Conservation (phyloP, 1,139 yeast genomes). For the Kazachstania sp. region DNA sequence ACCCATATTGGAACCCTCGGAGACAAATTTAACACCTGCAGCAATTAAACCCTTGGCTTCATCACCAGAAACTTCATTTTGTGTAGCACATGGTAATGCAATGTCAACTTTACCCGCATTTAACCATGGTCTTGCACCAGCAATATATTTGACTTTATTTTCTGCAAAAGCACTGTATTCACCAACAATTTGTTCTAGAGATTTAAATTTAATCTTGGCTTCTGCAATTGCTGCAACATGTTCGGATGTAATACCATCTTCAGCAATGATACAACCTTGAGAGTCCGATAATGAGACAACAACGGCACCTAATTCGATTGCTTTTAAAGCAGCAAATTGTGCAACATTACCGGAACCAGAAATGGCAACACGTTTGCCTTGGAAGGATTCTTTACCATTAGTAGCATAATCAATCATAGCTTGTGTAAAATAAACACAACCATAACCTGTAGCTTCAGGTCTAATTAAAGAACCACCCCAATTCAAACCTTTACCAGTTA, state of each 20-base stretch:
- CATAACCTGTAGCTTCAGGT: conserved; percentile 99
- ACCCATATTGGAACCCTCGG: conserved; percentile 99
- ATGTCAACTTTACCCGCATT: conserved; percentile 87
- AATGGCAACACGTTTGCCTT: conserved; percentile 90
- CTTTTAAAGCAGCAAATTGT: conserved; percentile 96
- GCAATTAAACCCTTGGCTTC: conserved; percentile 93
- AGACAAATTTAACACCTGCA: conserved; percentile 86
- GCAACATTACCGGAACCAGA: conserved; percentile 99
- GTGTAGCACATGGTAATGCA: conserved; percentile 97
- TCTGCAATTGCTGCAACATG: conserved; percentile 72
- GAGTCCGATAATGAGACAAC: conserved; percentile 94
- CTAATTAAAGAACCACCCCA: conserved; percentile 99
- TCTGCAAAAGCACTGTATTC: conserved; percentile 53
- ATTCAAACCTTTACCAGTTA: conserved; percentile 93
- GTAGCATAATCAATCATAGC: conserved; percentile 95
- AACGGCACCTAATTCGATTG: conserved; percentile 90
- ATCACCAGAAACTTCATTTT: conserved; percentile 93
- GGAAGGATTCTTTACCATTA: conserved; percentile 76
- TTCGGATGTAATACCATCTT: conserved; percentile 71
- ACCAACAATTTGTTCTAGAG: conserved; percentile 61
- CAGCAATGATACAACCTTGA: conserved; percentile 74
- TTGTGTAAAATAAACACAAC: conserved; percentile 92
- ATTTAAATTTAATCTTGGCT: conserved; percentile 74
- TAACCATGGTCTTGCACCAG: conserved; percentile 95
- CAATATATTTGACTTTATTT: conserved; percentile 61